Evolutionary conservation across 305 asterid species (phyloP).

Genomic region (Solanum chacoense): DNA sequence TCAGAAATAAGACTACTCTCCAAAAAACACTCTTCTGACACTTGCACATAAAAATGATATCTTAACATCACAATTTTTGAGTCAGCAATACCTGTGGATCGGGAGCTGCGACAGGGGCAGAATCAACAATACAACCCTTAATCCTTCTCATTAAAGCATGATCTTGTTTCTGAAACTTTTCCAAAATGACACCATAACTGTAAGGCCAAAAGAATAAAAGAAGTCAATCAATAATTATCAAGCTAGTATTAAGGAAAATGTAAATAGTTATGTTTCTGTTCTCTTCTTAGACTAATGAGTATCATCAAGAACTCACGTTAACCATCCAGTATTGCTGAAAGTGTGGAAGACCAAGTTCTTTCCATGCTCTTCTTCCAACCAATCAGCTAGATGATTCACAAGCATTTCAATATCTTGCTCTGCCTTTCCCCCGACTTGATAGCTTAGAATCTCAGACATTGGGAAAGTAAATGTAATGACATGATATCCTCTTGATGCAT

Average conservation of each 20-base stretch:
- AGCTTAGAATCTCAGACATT: slow-evolving; percentile 75
- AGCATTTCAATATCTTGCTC: slow-evolving; percentile 68
- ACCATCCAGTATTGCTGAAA: slow-evolving; percentile 93
- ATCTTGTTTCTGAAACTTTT: slow-evolving; percentile 66
- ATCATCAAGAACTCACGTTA: slow-evolving; percentile 49
- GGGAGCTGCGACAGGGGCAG: slow-evolving; percentile 81
- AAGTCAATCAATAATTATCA: slow-evolving; percentile 5
- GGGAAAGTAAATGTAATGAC: slow-evolving; percentile 87
- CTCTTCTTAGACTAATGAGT: neutral
- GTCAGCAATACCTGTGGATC: slow-evolving; percentile 66
- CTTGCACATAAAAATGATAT: neutral
- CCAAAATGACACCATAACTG: slow-evolving; percentile 87
- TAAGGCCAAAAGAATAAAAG: slow-evolving; percentile 4
- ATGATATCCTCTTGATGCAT: slow-evolving; percentile 76
- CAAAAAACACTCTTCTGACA: neutral
- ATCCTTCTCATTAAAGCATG: slow-evolving; percentile 43
- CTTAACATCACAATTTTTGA: neutral
- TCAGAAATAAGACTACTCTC: neutral
- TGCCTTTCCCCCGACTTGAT: slow-evolving; percentile 80
- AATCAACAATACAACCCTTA: slow-evolving; percentile 82
- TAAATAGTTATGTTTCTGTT: neutral
- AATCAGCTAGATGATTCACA: slow-evolving; percentile 76
- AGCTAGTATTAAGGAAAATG: neutral
- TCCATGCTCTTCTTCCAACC: slow-evolving; percentile 85
- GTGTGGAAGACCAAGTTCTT: slow-evolving; percentile 88